Evolutionary conservation across 2,329 filamentous ascomycete genomes (phyloP), one percentile per base, ranked within the genome.

Genomic region (Aspergillus carbonarius): DNA sequence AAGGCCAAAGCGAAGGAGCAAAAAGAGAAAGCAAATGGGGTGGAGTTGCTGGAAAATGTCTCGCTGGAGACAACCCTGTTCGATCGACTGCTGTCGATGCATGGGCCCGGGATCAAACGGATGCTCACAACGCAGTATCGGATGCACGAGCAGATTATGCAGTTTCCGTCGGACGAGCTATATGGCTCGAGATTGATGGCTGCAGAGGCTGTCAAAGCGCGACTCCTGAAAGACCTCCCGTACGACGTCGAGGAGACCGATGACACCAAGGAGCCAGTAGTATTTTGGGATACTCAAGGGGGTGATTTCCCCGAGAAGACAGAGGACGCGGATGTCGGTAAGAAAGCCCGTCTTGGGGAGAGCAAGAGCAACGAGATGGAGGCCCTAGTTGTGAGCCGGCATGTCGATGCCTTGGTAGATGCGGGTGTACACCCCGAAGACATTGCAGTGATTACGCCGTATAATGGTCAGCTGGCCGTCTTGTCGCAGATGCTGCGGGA

Each of bases 61-160:
- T 87, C 84, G 1, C 83, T 99, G 5, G 93, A 96, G 70, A 90
- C 83, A n/a, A 98, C 95, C 0, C 81, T 99, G 30, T 99, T 99
- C 73, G 93, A 98, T 74, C 85, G 95, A 27, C 82, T 99, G 42
- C 82, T 99, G 46, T 82, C 83, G 5, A 80, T 97, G 15, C 91
- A 99, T 71, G 95, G 95, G 0, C 78, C 87, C 1, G 81, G 81
- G 4, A 92, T 99, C 78, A 98, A 98, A 79, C 83, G 90, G 53
- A 96, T 98, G 91, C 85, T 99, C 23, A 98, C 92, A 4, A 96
- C 90, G 4, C 95, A 99, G 77, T 99, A 99, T 74, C 92, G 95
- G 37, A 99, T 99, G 95, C 92, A 99, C 72, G 89, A 96, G 70
- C 87, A 82, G 55, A 98, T 99, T 68, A 98, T 98, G 93, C 84